A percentile compares a stretch with the other conserved stretches of the same genome.
phyloP scores from a whole-genome alignment of 495 filamentous ascomycete species.

The Tuber borchii region DNA sequence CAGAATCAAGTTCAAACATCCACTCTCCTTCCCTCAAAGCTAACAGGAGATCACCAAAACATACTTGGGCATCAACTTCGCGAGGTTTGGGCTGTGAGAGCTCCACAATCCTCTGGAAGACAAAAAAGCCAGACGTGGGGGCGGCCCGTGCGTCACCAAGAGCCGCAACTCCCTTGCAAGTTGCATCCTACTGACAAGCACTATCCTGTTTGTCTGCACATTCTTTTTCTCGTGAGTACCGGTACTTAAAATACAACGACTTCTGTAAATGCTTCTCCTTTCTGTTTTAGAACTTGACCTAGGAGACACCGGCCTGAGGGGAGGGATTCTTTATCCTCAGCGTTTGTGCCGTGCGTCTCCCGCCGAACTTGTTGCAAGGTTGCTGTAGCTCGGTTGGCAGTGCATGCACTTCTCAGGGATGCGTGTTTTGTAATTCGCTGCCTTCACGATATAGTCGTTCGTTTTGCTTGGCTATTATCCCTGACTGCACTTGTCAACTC shows the following conservation, averaged over 20 bases:
- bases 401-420: slow-evolving; percentile 28
- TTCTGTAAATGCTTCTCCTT: slow-evolving; percentile 16
- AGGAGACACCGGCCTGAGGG: slow-evolving; percentile 14
- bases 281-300: slow-evolving; percentile 31
- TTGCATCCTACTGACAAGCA: slow-evolving; percentile 18
- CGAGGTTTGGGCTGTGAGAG: slow-evolving; percentile 4
- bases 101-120: background rate
- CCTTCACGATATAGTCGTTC: slow-evolving; percentile 25
- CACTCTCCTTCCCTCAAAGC: background rate
- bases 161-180: slow-evolving; percentile 23
- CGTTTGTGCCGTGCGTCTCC: slow-evolving; percentile 26
- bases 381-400: slow-evolving; percentile 35
- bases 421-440: slow-evolving; percentile 35
- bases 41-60: slow-evolving; percentile 14
- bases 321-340: slow-evolving; percentile 24
- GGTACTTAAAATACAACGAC: slow-evolving; percentile 24
- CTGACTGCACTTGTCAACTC: slow-evolving; percentile 19
- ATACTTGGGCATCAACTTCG: slow-evolving; percentile 26
- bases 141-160: slow-evolving; percentile 33
- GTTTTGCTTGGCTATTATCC: slow-evolving; percentile 37
- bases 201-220: slow-evolving; percentile 13
- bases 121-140: slow-evolving; percentile 24
- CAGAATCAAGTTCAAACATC: slow-evolving; percentile 18
- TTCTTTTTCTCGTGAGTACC: slow-evolving; percentile 5
- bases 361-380: slow-evolving; percentile 22